phyloP scores from a whole-genome alignment of 1,284 basidiomycete species.

The Cutaneotrichosporon dermatis region DNA sequence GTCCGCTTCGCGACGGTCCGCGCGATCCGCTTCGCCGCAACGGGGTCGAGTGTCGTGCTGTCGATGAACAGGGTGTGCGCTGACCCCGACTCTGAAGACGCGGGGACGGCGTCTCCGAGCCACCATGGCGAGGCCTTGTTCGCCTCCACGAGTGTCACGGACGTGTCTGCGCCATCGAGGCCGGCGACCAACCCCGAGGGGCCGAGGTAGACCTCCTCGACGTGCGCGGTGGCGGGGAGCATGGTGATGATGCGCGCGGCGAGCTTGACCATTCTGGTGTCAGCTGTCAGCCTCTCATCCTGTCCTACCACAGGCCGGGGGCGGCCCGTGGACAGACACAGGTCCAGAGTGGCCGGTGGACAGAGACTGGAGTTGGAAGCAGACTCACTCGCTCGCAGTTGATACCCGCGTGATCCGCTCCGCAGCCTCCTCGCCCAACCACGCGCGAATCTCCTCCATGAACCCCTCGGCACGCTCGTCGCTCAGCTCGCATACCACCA shows the following conservation, averaged over 20 bases:
- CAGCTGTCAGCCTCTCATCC: no score
- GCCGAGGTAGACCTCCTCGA: constrained; percentile 49
- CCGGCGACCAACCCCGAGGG: constrained; percentile 26
- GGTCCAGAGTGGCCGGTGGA: no score
- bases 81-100: no score
- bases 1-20: constrained; percentile 28
- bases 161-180: constrained; percentile 50
- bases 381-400: constrained; percentile 7
- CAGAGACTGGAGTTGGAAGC: no score
- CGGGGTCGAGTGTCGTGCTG: constrained; percentile 42
- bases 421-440: constrained; percentile 9
- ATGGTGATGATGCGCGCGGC: constrained; percentile 51
- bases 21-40: constrained; percentile 33
- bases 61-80: constrained; percentile 43
- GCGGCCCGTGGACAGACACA: no score
- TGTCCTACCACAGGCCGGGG: no score
- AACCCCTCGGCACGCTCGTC: constrained; percentile 29
- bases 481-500: constrained; percentile 40
- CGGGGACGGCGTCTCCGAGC: neutral
- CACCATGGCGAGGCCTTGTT: no score
- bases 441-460: constrained; percentile 9
- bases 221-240: constrained; percentile 51
- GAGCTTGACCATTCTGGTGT: neutral
- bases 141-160: constrained; percentile 37
- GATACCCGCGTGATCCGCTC: constrained; percentile 8